Base-by-base conservation (phyloP, 148 eudicot species). In the Rhododendron williamsianum region DNA sequence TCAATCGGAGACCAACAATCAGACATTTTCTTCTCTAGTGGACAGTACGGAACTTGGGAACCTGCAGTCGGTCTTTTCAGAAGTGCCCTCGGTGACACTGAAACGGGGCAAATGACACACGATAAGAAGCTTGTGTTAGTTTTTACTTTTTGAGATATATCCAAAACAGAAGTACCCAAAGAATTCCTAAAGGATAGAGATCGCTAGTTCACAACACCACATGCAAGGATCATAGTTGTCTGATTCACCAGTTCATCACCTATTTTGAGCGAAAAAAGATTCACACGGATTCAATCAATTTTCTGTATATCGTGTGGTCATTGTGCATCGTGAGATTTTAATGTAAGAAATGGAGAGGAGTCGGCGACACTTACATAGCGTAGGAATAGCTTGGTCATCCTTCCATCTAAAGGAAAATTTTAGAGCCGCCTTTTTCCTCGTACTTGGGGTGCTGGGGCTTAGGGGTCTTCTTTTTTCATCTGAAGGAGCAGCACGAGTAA, bases 1-100 rank as follows among this genome's bases (percentile, higher is more conserved):
- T 94, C 96, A 83, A 96, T 84, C 2, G 90, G 89, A 81, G 97
- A 95, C 99, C 99, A 96, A 86, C 93, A 89, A 87, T 95, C 98
- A 15, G 95, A 87, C 93, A 95, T 88, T 88, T 85, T 94, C 92
- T 95, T 95, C 77, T 92, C 95, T 16, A 89, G 84, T 43, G 97
- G 98, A 81, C 97, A 95, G 74, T 87, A 91, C 69, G 94, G 93
- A 90, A 96, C 91, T 86, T 93, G 98, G 83, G 98, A 92, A 65
- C 98, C 99, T 60, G 98, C 99, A 87, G 88, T 88, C 2, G 99
- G 99, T 87, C 95, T 95, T 88, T 86, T 95, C 38, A 94, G 85
- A 65, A 94, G 89, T 71, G 95, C 92, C 88, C 90, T 94, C 36
- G 97, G 95, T n/a, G 95, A 91, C 73, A 87, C 98, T 96, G 92